Evolutionary conservation across 2,329 filamentous ascomycete species (phyloP).

Genomic region (Monosporascus sp.): DNA sequence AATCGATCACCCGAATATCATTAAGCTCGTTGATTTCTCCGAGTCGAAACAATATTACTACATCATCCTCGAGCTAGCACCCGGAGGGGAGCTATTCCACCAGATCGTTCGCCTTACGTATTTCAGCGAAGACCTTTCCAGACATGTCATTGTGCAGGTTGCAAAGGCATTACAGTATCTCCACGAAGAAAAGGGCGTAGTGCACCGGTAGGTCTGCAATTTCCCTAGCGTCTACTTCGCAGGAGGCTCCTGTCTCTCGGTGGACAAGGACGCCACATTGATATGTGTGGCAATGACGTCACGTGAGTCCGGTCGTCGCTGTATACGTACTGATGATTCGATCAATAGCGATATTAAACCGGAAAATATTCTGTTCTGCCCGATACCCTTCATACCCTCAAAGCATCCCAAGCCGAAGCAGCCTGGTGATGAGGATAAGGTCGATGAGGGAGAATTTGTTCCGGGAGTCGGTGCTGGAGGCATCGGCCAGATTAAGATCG

Average conservation of each 20-base stretch:
- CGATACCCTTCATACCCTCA: slow-evolving; percentile 74
- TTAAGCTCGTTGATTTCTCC: slow-evolving; percentile 88
- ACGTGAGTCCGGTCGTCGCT: slow-evolving; percentile 1
- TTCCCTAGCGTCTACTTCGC: no score
- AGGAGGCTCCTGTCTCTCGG: no score
- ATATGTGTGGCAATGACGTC: slow-evolving; percentile 10
- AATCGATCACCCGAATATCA: slow-evolving; percentile 91
- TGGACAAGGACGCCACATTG: slow-evolving; percentile 2
- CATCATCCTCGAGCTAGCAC: slow-evolving; percentile 91
- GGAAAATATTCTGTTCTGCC: slow-evolving; percentile 92
- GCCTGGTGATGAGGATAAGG: slow-evolving; percentile 93
- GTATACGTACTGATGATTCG: slow-evolving; percentile 11
- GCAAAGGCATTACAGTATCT: slow-evolving; percentile 92
- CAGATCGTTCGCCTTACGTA: slow-evolving; percentile 98
- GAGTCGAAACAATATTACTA: slow-evolving; percentile 96
- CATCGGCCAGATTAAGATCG: slow-evolving; percentile 94
- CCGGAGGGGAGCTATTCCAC: slow-evolving; percentile 94
- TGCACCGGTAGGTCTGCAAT: slow-evolving; percentile 72
- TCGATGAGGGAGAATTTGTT: slow-evolving; percentile 91
- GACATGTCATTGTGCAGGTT: slow-evolving; percentile 92
- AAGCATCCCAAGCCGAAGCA: slow-evolving; percentile 75
- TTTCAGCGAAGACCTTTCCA: slow-evolving; percentile 91
- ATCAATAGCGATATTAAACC: slow-evolving; percentile 85
- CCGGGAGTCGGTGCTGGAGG: slow-evolving; percentile 77
- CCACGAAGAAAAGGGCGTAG: slow-evolving; percentile 90